Evolutionary conservation across 345 rosid genomes (phyloP).

Genomic region (Physaria fendleri): DNA sequence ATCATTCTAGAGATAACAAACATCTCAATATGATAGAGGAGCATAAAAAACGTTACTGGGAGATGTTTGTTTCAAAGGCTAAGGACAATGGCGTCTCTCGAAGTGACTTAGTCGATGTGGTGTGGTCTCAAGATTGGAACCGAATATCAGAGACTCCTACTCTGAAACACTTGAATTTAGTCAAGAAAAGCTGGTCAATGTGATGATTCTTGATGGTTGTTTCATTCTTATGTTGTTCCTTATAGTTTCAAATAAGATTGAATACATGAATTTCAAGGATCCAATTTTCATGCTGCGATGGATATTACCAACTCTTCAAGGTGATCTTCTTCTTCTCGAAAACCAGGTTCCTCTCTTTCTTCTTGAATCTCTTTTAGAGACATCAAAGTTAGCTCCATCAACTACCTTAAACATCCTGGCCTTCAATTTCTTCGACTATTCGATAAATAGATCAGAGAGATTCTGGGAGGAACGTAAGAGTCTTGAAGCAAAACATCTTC

Average conservation of each 20-base stretch:
- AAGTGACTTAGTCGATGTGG: background rate
- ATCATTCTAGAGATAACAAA: slow-evolving; percentile 24
- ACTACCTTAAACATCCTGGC: background rate
- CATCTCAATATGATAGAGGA: slow-evolving; percentile 40
- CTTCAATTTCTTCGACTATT: background rate
- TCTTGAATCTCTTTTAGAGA: background rate
- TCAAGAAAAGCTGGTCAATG: slow-evolving; percentile 24
- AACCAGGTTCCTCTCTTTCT: slow-evolving; percentile 19
- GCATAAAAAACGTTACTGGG: too few relatives aligned
- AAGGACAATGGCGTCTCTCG: too few relatives aligned
- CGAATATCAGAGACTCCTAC: slow-evolving; percentile 30
- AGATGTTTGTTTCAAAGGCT: slow-evolving; percentile 24
- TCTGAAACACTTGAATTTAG: slow-evolving; percentile 14
- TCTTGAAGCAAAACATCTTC: slow-evolving; percentile 11
- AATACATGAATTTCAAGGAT: slow-evolving; percentile 27
- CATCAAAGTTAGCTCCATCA: slow-evolving; percentile 10
- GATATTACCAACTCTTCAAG: slow-evolving; percentile 25
- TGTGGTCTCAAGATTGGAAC: slow-evolving; percentile 18
- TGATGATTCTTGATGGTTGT: slow-evolving; percentile 55
- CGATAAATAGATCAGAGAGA: background rate
- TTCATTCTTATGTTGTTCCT: slow-evolving; percentile 47
- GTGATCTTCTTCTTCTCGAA: slow-evolving; percentile 12
- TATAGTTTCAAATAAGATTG: slow-evolving; percentile 32
- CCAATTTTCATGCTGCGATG: slow-evolving; percentile 43
- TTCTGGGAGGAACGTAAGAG: background rate